phyloP scores from a whole-genome alignment of 208 protist genomes.

The Endotrypanum monterogeii region DNA sequence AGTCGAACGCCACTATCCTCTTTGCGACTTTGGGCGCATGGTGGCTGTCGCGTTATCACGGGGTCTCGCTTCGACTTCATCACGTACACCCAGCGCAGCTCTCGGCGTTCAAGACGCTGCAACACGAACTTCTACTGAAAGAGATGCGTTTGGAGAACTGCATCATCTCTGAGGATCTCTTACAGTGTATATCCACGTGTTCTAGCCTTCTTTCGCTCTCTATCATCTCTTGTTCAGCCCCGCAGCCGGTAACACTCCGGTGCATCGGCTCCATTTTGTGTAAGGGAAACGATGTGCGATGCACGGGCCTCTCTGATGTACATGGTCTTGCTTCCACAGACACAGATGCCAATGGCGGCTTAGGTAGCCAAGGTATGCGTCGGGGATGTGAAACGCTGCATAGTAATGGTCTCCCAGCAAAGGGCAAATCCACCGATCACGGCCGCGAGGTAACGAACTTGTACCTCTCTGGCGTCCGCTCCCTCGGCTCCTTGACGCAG shows the following conservation, averaged over 20 bases:
- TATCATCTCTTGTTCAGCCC: constrained; percentile 49
- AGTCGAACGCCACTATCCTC: constrained; percentile 30
- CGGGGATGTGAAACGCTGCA: neutral
- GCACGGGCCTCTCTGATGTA: constrained; percentile 6
- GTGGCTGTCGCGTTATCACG: constrained; percentile 79
- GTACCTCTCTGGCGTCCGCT: constrained; percentile 68
- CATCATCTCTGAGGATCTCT: constrained; percentile 49
- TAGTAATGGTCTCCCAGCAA: too few species aligned
- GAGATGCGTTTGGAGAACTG: constrained; percentile 54
- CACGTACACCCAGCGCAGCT: constrained; percentile 54
- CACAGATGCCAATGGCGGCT: neutral
- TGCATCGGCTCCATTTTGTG: constrained; percentile 77
- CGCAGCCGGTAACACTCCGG: constrained; percentile 52
- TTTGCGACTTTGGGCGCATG: constrained; percentile 43
- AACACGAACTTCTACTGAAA: constrained; percentile 41
- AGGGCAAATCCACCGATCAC: neutral
- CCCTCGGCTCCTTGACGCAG: constrained; percentile 50
- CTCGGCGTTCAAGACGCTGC: constrained; percentile 49
- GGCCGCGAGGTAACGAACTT: constrained; percentile 36
- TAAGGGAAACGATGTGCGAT: constrained; percentile 24
- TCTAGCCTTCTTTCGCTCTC: constrained; percentile 51
- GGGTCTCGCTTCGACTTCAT: constrained; percentile 56
- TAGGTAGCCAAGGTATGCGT: neutral
- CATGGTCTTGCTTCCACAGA: neutral
- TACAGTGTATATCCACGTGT: constrained; percentile 73